Percentiles rank a stretch among this genome's conserved stretches.
Conservation (phyloP, 2,329 filamentous ascomycete genomes). For the Paraphaeosphaeria minitans region DNA sequence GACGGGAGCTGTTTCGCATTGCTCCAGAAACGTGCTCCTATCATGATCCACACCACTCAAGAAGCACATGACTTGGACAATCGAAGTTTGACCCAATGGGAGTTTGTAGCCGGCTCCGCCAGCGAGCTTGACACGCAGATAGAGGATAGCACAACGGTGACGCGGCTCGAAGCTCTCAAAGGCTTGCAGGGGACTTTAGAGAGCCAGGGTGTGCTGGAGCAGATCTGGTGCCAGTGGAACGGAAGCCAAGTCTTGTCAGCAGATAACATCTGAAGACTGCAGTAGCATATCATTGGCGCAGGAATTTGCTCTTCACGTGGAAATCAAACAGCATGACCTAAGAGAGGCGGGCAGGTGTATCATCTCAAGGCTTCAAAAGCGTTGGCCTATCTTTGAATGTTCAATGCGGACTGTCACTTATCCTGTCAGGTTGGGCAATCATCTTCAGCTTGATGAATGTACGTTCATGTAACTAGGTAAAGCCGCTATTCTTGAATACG, state of each 20-base stretch:
- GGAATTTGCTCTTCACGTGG: too few relatives aligned
- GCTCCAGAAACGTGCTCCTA: constrained; percentile 15
- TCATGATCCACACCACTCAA: constrained; percentile 9
- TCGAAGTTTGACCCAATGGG: constrained; percentile 17
- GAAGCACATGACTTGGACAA: constrained; percentile 2
- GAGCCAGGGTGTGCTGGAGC: constrained; percentile 14
- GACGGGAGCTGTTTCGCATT: constrained; percentile 14
- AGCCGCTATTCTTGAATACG: too few relatives aligned
- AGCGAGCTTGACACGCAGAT: constrained; percentile 6
- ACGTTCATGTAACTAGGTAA: too few relatives aligned
- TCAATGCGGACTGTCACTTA: too few relatives aligned
- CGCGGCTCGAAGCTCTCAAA: constrained; percentile 17
- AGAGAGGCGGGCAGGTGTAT: too few relatives aligned
- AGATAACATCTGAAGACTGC: neutral
- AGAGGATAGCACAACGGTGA: constrained; percentile 5
- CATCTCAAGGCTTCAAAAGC: too few relatives aligned
- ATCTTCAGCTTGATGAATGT: too few relatives aligned
- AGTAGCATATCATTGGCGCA: too few relatives aligned
- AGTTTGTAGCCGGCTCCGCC: constrained; percentile 13
- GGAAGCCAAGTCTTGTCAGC: neutral
- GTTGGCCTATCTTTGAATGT: too few relatives aligned
- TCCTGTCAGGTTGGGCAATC: too few relatives aligned
- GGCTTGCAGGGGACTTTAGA: constrained; percentile 13
- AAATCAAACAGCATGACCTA: too few relatives aligned
- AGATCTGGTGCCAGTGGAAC: constrained; percentile 13